Conservation (phyloP, 2,329 filamentous ascomycete genomes). For the Cercospora beticola region DNA sequence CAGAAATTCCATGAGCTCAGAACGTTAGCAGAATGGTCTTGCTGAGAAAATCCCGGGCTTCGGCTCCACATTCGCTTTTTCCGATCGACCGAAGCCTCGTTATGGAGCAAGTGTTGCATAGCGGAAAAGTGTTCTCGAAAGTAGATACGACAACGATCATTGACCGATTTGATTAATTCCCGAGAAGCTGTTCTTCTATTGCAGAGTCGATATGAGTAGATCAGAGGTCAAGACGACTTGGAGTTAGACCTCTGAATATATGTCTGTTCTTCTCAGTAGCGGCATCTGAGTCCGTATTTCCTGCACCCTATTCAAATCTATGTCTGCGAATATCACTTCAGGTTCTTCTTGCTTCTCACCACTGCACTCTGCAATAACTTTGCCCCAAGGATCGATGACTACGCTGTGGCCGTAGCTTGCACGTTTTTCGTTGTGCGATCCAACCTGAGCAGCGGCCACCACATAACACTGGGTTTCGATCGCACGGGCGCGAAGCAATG, state of each 20-base stretch:
- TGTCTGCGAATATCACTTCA: conserved; percentile 44
- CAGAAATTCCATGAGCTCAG: not conserved
- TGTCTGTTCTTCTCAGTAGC: conserved; percentile 37
- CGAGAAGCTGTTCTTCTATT: not conserved
- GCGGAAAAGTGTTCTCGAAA: not conserved
- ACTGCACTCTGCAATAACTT: conserved; percentile 64
- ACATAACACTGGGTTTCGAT: conserved; percentile 89
- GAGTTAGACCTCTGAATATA: conserved; percentile 35
- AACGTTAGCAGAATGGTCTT: not conserved
- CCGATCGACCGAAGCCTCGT: not conserved
- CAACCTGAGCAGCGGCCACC: conserved; percentile 78
- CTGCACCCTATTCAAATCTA: conserved; percentile 40
- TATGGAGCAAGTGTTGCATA: not conserved
- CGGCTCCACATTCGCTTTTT: not conserved
- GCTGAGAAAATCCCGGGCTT: not conserved
- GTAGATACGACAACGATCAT: not conserved
- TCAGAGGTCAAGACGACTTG: not conserved
- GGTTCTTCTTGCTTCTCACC: conserved; percentile 47
- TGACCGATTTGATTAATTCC: not conserved
- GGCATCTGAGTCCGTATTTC: conserved; percentile 42
- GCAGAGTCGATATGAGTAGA: not conserved
- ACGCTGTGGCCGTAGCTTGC: conserved; percentile 83
- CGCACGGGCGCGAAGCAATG: conserved; percentile 73
- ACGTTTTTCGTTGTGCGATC: conserved; percentile 71
- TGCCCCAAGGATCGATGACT: conserved; percentile 84